Base-by-base conservation (phyloP, 2,329 filamentous ascomycete genomes). In the Raffaelea deltoideospora region DNA sequence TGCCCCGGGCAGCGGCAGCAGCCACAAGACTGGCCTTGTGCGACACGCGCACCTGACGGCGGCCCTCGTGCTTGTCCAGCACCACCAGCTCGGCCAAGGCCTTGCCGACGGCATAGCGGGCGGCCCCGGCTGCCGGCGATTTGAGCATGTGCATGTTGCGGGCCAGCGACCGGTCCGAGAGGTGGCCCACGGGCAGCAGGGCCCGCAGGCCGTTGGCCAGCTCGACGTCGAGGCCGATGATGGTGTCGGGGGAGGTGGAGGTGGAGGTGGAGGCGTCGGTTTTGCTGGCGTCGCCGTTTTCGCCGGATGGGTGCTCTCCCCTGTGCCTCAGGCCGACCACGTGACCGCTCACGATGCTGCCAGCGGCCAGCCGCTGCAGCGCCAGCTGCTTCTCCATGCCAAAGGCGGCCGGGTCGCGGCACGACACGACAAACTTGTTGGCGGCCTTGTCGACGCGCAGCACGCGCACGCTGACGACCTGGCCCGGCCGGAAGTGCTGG, bases 391-490 rank as follows among this genome's bases (percentile, higher is more conserved):
- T 80, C 28, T 83, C 76, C 17, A 74, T 49, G 10, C 81, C 80
- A 48, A 90, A 84, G 0, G 74, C 73, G 20, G 77, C 73, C 9
- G 83, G 82, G 47, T 94, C 86, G 57, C 93, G 94, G 67, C 90
- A 98, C 17, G 88, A 93, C 5, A 98, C 82, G 27, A 84, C 73
- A 45, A 98, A 71, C 46, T 80, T 78, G 42, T 69, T 67, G 28
- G 71, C 64, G 39, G 79, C 74, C 1, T 76, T 63, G 34, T 93
- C 76, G 34, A 95, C 75, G 34, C 79, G 81, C 24, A 94, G 58
- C n/a, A 92, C 76, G 50, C 88, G 83, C 17, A 95, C 82, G 49
- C 76, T 92, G 45, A 98, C 79, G 2, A 93, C 88, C 54, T 98
- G 90, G 1, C 90, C 92, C 31, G 76, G 60, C 26, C 79, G 76